phyloP scores from a whole-genome alignment of 2,329 filamentous ascomycete genomes.

The Penicillium carneum region DNA sequence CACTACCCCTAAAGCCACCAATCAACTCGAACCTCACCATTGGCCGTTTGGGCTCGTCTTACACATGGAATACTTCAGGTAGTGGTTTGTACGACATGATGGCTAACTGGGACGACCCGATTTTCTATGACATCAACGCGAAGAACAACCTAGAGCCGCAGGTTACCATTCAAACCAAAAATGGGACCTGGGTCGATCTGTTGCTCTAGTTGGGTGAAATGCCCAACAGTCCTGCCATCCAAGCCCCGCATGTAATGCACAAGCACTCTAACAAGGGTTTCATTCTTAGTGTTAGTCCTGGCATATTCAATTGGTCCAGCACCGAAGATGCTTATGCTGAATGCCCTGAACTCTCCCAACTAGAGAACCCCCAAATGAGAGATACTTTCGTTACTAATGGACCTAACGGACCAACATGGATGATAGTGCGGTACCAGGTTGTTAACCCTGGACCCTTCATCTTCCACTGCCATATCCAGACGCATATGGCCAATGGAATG shows the following conservation, averaged over 20 bases:
- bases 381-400: slow-evolving; percentile 52
- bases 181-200: slow-evolving; percentile 51
- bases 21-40: slow-evolving; percentile 54
- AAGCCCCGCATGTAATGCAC: slow-evolving; percentile 56
- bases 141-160: slow-evolving; percentile 36
- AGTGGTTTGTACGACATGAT: slow-evolving; percentile 36
- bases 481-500: slow-evolving; percentile 59
- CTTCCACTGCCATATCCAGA: slow-evolving; percentile 61
- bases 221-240: slow-evolving; percentile 31
- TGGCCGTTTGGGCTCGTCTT: slow-evolving; percentile 40
- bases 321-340: slow-evolving; percentile 52
- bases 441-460: slow-evolving; percentile 58
- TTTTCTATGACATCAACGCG: slow-evolving; percentile 43
- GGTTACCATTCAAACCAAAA: slow-evolving; percentile 45
- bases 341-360: slow-evolving; percentile 54
- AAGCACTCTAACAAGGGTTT: slow-evolving; percentile 58
- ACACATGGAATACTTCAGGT: slow-evolving; percentile 43
- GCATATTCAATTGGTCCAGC: slow-evolving; percentile 51
- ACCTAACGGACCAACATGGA: slow-evolving; percentile 47
- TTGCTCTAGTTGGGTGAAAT: slow-evolving; percentile 42
- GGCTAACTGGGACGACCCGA: slow-evolving; percentile 43
- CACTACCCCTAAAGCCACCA: slow-evolving; percentile 59
- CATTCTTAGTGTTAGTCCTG: slow-evolving; percentile 51
- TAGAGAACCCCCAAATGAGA: slow-evolving; percentile 52
- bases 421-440: slow-evolving; percentile 57